Base-by-base conservation (phyloP, 2,329 filamentous ascomycete species). In the Fusarium sp. region DNA sequence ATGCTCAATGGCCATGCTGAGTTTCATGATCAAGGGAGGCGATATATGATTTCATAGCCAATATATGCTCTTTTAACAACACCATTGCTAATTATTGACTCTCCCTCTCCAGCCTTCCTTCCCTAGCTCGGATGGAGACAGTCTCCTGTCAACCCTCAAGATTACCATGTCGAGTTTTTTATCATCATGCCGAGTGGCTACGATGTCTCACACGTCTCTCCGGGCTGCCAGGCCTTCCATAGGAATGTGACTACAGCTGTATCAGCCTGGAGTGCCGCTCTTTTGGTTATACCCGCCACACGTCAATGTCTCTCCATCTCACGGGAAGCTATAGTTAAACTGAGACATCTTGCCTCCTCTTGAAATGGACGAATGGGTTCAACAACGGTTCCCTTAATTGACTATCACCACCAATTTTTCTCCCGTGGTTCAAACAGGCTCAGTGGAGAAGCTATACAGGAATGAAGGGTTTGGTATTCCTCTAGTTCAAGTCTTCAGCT, bases 401-500 rank as follows among this genome's bases (percentile, higher is more conserved):
- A 60, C 50, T 56, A 42, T 41, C 35, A 68, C 57, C 55, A 42
- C 56, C 52, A 62, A 65, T 63, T 65, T 65, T 63, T 70, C 62
- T 62, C 65, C 62, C 65, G 52, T 73, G 62, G 45, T 56, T 14
- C 57, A 70, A 75, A 75, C 75, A 75, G 69, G 72, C 66, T 60
- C 54, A 50, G 73, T 73, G 76, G 64, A 68, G 64, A 64, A 55
- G 47, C 47, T 67, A 50, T 77, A 56, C 61, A 78, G 81, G 81
- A 83, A 83, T 83, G 81, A 80, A 83, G 81, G 81, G 80, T 74
- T 75, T 41, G 63, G 63, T 80, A 81, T 80, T 73, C 62, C 62
- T 69, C 61, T 62, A 45, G 46, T 31, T 62, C 55, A 65, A 50
- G 55, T 46, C 42, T 50, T 70, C 46, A 66, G 68, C 62, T 65